phyloP scores from a whole-genome alignment of 1,284 basidiomycete genomes.

The Calocybe gambosa region DNA sequence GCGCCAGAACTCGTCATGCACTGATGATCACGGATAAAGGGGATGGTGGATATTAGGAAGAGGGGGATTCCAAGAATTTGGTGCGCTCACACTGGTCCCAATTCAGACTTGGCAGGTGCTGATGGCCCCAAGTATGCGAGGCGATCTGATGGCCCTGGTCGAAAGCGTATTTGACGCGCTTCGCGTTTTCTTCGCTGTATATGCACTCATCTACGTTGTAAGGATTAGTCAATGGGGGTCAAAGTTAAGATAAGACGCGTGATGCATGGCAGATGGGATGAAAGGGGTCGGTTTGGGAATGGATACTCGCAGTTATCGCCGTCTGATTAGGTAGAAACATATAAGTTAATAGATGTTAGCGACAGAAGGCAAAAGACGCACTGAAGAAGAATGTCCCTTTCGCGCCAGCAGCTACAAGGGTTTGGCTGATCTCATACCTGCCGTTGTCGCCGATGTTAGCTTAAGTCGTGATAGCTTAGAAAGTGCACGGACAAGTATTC shows the following conservation, averaged over 20 bases:
- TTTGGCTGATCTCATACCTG: conserved; percentile 34
- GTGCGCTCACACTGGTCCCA: conserved; percentile 23
- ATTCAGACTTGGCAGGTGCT: conserved; percentile 27
- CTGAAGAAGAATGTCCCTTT: conserved; percentile 53
- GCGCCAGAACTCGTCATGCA: conserved; percentile 20
- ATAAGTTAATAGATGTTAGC: too few relatives aligned
- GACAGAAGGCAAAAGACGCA: conserved; percentile 23
- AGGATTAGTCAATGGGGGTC: not conserved
- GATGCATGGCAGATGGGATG: not conserved
- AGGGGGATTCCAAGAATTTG: not conserved
- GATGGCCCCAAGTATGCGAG: conserved; percentile 39
- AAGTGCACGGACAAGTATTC: conserved; percentile 16
- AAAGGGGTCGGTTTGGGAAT: not conserved
- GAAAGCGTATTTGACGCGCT: conserved; percentile 32
- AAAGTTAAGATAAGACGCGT: not conserved
- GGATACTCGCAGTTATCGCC: conserved; percentile 23
- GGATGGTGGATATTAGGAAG: not conserved
- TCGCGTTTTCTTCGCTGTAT: conserved; percentile 21
- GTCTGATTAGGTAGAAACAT: conserved; percentile 10
- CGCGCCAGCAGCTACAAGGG: conserved; percentile 29
- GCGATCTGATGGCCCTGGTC: conserved; percentile 34
- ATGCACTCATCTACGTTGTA: conserved; percentile 32
- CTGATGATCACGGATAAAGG: conserved; percentile 7
- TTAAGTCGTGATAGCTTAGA: conserved; percentile 32
- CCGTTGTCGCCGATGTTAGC: conserved; percentile 18